These are phyloP conservation scores for Aspergillus panamensis DNA, from an alignment of 495 filamentous ascomycete species.

Conservation along the genomic window DNA sequence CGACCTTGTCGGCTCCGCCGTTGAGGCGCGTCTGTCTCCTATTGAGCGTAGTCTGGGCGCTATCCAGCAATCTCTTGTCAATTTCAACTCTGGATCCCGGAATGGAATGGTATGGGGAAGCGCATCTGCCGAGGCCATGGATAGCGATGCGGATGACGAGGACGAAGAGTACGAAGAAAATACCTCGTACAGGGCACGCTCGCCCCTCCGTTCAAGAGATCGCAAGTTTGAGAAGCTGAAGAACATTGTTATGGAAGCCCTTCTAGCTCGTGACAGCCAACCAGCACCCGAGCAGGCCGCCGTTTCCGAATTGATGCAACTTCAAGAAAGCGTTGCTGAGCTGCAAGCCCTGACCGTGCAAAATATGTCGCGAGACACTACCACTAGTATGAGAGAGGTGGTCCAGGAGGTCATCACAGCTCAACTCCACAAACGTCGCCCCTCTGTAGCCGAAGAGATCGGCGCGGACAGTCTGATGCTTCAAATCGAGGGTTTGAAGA, in stretches of 20 bases:
- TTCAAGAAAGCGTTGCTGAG: slow-evolving; percentile 57
- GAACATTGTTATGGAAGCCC: slow-evolving; percentile 70
- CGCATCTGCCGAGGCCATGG: slow-evolving; percentile 58
- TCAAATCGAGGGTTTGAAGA: slow-evolving; percentile 52
- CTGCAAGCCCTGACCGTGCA: slow-evolving; percentile 48
- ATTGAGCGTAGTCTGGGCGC: slow-evolving; percentile 70
- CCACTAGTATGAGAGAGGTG: slow-evolving; percentile 42
- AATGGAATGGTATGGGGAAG: slow-evolving; percentile 48
- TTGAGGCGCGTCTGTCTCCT: slow-evolving; percentile 71
- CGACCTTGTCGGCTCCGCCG: slow-evolving; percentile 72
- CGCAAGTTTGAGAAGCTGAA: slow-evolving; percentile 82
- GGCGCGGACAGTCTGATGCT: slow-evolving; percentile 51
- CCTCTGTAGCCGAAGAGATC: slow-evolving; percentile 44
- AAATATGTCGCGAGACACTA: slow-evolving; percentile 38
- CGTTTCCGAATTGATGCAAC: slow-evolving; percentile 44
- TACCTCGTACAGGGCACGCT: slow-evolving; percentile 47
- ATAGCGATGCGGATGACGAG: slow-evolving; percentile 94
- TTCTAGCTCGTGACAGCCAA: slow-evolving; percentile 53
- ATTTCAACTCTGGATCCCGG: slow-evolving; percentile 40
- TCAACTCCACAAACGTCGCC: slow-evolving; percentile 35
- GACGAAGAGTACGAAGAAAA: slow-evolving; percentile 64
- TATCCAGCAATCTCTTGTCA: slow-evolving; percentile 66
- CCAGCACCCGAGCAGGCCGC: slow-evolving; percentile 34
- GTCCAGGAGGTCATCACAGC: slow-evolving; percentile 45
- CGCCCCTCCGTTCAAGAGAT: slow-evolving; percentile 64